Conservation (phyloP, 257 asterid species). For the Ilex aquifolium region DNA sequence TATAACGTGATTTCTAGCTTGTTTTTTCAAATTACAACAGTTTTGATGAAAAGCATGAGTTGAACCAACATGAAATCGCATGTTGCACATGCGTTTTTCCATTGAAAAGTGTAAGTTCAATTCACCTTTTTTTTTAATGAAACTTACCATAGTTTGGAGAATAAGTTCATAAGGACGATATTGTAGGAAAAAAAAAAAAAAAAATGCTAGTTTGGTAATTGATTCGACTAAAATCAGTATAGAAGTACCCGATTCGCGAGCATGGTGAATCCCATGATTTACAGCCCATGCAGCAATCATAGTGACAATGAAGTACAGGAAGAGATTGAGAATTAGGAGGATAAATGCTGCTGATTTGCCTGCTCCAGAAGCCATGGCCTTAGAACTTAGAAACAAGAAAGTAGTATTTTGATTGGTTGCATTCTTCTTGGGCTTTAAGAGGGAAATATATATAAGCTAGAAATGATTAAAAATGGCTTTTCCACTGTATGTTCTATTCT, state of each 20-base stretch:
- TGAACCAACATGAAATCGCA: no score
- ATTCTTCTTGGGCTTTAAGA: conserved; percentile 15
- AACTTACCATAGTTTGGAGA: no score
- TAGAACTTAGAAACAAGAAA: conserved; percentile 6
- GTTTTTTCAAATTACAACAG: neutral
- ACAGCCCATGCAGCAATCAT: conserved; percentile 70
- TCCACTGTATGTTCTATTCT: no score
- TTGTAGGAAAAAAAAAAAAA: no score
- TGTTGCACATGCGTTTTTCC: no score
- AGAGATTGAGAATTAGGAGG: conserved; percentile 43
- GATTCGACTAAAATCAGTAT: no score
- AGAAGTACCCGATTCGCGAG: conserved; percentile 53
- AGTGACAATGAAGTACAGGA: conserved; percentile 61
- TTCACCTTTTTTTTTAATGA: no score
- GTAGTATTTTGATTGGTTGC: neutral
- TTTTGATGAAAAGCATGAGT: no score
- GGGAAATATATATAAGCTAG: conserved; percentile 15
- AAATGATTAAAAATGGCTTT: conserved; percentile 1
- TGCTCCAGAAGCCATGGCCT: conserved; percentile 78
- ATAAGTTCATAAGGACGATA: no score
- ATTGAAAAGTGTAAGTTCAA: no score
- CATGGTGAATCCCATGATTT: conserved; percentile 59
- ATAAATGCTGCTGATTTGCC: conserved; percentile 68
- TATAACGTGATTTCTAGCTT: neutral
- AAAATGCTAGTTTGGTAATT: no score